These are phyloP conservation scores for Starmerella vitae DNA, from an alignment of 805 yeast genomes.

Conservation along the genomic window DNA sequence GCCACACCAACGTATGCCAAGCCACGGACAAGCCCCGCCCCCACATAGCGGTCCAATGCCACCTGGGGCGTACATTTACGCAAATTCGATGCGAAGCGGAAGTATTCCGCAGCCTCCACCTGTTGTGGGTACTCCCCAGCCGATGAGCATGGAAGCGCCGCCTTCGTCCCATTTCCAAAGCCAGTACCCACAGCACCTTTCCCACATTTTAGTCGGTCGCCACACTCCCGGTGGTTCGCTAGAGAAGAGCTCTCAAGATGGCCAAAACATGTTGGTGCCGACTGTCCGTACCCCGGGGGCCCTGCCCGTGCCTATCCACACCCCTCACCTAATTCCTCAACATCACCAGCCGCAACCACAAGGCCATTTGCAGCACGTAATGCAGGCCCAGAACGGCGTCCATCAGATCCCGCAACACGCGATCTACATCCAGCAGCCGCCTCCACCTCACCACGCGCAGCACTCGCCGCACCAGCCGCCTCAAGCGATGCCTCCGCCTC, in stretches of 20 bases:
- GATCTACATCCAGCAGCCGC: conserved; percentile 3
- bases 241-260: not conserved
- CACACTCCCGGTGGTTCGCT: not conserved
- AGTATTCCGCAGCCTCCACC: not conserved
- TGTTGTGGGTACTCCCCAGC: not conserved
- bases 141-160: not conserved
- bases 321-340: conserved; percentile 1
- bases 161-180: conserved; percentile 4
- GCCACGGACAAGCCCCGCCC: conserved; percentile 15
- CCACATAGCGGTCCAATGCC: conserved; percentile 10
- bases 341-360: conserved; percentile 8
- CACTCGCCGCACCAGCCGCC: conserved; percentile 3
- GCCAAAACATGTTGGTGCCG: not conserved
- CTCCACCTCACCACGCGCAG: conserved; percentile 7
- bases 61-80: no score
- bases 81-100: no score
- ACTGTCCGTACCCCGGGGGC: not conserved
- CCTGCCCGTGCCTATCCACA: not conserved
- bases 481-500: not conserved
- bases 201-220: not conserved
- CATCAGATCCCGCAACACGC: not conserved
- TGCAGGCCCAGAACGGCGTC: conserved; percentile 1
- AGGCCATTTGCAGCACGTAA: conserved; percentile 4
- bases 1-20: conserved; percentile 9
- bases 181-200: no score